Percentiles rank a stretch among this genome's conserved stretches.
Evolutionary conservation across 768 basidiomycete genomes (phyloP).

Genomic region (Lentinula sp.): DNA sequence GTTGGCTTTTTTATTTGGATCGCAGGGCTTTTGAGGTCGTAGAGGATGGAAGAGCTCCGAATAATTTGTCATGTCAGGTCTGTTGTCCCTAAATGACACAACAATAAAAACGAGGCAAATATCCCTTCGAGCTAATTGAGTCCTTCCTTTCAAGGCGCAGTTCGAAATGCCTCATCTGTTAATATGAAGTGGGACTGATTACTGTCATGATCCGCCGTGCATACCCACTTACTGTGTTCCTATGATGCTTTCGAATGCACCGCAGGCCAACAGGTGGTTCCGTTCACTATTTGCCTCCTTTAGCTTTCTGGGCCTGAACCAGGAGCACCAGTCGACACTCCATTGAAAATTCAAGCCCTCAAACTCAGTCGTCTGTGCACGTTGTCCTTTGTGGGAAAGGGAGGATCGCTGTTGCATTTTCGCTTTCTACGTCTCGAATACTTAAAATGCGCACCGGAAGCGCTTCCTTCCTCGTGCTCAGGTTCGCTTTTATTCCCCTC

Average conservation of each 20-base stretch:
- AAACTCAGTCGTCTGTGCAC: neutral
- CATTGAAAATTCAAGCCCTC: neutral
- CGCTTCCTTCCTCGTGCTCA: too few species aligned
- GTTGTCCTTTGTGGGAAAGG: too few species aligned
- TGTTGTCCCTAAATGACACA: neutral
- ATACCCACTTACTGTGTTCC: neutral
- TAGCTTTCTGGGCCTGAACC: neutral
- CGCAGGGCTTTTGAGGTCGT: slow-evolving; percentile 35
- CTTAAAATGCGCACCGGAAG: too few species aligned
- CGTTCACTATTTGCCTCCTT: neutral
- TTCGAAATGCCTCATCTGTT: neutral
- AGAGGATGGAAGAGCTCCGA: neutral
- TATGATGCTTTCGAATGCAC: neutral
- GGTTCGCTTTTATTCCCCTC: too few species aligned
- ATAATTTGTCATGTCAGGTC: neutral
- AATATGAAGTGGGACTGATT: neutral
- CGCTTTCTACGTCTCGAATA: neutral
- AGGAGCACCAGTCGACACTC: neutral
- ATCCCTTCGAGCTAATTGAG: neutral
- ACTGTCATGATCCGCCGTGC: neutral
- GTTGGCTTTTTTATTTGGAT: slow-evolving; percentile 59
- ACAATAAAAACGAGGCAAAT: neutral
- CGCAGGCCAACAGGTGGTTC: too few species aligned
- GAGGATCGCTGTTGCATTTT: neutral
- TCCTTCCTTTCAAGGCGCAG: neutral